Conservation (phyloP, 129 eudicot genomes). For the Glebionis coronaria region DNA sequence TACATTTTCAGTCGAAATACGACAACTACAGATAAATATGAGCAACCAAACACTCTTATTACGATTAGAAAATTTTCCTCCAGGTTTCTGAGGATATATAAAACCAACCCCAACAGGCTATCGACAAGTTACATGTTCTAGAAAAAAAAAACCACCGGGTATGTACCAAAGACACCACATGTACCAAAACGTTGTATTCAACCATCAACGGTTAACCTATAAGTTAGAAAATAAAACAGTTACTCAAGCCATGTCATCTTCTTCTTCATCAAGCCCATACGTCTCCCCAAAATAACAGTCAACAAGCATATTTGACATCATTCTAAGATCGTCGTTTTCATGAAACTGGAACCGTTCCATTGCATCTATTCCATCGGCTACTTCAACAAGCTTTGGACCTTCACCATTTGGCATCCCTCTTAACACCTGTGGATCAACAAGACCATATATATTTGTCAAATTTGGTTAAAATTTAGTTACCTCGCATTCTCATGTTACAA, state of each 20-base stretch:
- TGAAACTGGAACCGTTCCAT: constrained; percentile 88
- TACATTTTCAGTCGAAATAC: too few species aligned
- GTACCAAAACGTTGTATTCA: constrained; percentile 12
- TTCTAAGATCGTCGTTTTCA: constrained; percentile 79
- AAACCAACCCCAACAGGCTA: constrained; percentile 1
- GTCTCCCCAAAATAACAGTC: constrained; percentile 91
- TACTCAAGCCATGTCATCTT: constrained; percentile 6
- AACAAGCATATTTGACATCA: constrained; percentile 73
- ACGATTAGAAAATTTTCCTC: too few species aligned
- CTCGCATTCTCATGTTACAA: background rate
- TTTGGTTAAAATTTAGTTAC: background rate
- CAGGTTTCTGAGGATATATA: background rate
- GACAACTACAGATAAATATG: background rate
- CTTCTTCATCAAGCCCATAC: constrained; percentile 64
- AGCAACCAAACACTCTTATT: background rate
- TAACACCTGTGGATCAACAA: constrained; percentile 47
- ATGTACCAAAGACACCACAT: constrained; percentile 1
- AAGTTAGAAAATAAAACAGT: constrained; percentile 14
- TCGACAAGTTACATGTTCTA: constrained; percentile 8
- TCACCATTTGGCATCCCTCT: constrained; percentile 94
- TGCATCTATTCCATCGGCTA: constrained; percentile 93
- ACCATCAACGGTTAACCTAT: constrained; percentile 16
- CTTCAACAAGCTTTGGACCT: constrained; percentile 89
- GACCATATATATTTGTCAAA: background rate
- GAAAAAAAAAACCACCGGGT: constrained; percentile 5